Conservation (phyloP, 2,329 filamentous ascomycete species). For the Trichoderma koningiopsis region DNA sequence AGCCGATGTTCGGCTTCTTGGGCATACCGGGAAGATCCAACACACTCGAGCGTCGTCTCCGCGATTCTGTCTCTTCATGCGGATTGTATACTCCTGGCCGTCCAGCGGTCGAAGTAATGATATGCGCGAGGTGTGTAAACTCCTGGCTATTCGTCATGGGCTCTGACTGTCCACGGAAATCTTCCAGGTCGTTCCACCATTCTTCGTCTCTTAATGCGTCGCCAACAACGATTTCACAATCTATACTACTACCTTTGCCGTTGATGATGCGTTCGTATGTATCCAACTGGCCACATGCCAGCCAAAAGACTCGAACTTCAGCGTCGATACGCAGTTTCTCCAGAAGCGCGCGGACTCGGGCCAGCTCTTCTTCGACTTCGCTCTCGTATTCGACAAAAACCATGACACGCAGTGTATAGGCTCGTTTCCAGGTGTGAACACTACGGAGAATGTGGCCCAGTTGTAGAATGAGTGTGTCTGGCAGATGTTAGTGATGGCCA, state of each 20-base stretch:
- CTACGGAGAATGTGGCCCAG: slow-evolving; percentile 82
- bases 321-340: slow-evolving; percentile 83
- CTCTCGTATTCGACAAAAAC: slow-evolving; percentile 89
- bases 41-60: slow-evolving; percentile 50
- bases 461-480: slow-evolving; percentile 76
- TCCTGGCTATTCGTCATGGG: slow-evolving; percentile 48
- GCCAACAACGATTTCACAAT: slow-evolving; percentile 63
- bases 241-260: slow-evolving; percentile 58
- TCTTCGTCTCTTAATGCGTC: slow-evolving; percentile 68
- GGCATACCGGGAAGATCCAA: slow-evolving; percentile 64
- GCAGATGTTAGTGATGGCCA: neutral
- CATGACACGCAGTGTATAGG: slow-evolving; percentile 72
- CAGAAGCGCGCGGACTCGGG: slow-evolving; percentile 70
- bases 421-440: slow-evolving; percentile 76
- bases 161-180: slow-evolving; percentile 47
- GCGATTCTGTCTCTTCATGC: slow-evolving; percentile 37
- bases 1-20: slow-evolving; percentile 57
- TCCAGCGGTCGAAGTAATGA: slow-evolving; percentile 48
- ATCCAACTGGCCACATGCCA: slow-evolving; percentile 70
- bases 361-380: slow-evolving; percentile 77
- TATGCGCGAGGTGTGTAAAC: slow-evolving; percentile 46
- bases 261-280: slow-evolving; percentile 81
- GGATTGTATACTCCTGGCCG: slow-evolving; percentile 49
- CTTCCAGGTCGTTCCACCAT: slow-evolving; percentile 80
- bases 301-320: slow-evolving; percentile 77